Percentiles rank a stretch among this genome's conserved stretches.
phyloP scores from a whole-genome alignment of 2,329 filamentous ascomycete genomes.

The Pseudogymnoascus sp. region DNA sequence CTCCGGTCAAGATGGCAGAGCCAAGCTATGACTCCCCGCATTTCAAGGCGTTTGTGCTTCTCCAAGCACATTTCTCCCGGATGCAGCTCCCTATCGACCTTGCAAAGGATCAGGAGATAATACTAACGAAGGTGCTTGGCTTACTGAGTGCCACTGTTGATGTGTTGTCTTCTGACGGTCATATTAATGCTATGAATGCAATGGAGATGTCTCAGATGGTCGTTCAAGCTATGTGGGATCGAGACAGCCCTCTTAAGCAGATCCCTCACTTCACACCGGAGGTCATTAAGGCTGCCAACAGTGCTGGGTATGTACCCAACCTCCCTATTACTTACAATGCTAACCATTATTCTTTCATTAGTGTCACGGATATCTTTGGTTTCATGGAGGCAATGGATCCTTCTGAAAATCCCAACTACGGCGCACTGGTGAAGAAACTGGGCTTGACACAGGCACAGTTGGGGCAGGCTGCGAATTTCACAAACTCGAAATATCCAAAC shows the following conservation, averaged over 20 bases:
- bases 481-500: constrained; percentile 93
- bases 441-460: constrained; percentile 75
- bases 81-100: constrained; percentile 96
- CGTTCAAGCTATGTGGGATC: constrained; percentile 98
- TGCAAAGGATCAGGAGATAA: constrained; percentile 87
- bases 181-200: constrained; percentile 93
- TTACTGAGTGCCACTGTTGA: constrained; percentile 89
- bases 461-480: constrained; percentile 84
- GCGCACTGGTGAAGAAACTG: constrained; percentile 66
- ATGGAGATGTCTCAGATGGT: constrained; percentile 99
- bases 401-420: constrained; percentile 78
- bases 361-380: constrained; percentile 88
- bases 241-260: constrained; percentile 92
- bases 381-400: constrained; percentile 99
- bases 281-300: constrained; percentile 72
- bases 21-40: constrained; percentile 85
- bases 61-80: constrained; percentile 94
- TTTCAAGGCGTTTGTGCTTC: constrained; percentile 95
- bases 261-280: constrained; percentile 89
- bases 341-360: constrained; percentile 32
- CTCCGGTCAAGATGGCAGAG: constrained; percentile 91
- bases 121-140: constrained; percentile 76
- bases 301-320: constrained; percentile 54
- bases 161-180: constrained; percentile 88
- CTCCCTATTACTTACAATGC: constrained; percentile 13